Base-by-base conservation (phyloP, 1,139 yeast species). In the Blastobotrys arbuscula region DNA sequence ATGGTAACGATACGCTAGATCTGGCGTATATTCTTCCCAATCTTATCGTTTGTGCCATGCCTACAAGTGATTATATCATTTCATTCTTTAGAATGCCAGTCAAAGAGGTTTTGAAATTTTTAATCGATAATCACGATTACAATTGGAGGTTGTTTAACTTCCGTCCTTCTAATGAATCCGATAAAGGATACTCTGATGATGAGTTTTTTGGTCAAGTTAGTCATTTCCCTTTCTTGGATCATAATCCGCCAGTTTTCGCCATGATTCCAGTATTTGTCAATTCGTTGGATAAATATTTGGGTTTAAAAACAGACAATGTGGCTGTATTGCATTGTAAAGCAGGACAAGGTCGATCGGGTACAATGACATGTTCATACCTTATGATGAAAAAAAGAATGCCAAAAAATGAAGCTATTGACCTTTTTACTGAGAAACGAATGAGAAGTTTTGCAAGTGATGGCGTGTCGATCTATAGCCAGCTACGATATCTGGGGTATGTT, bases 291-390 rank as follows among this genome's bases (percentile, higher is more conserved):
- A 55, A 58, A 0, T 82, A 65, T 54, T 59, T 84, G 30, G 26
- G 53, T 1, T 55, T 58, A 4, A 60, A 63, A 33, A 47, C 61
- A 0, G 51, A 62, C 0, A 75, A 77, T 53, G 81, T 81, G 1
- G 94, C 85, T 0, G 76, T 89, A 0, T 66, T 90, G 9, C 97
- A 92, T 62, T 92, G 97, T 62, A 82, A 85, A 59, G 89, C 88
- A 51, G 97, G 97, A 0, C 90, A 88, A 63, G 97, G 97, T 0
- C 70, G 97, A 31, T 82, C 95, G 0, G 97, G 97, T 0, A 77
- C 90, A 0, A 67, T 87, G 2, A 76, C 78, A 2, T 79, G 89
- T 57, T 87, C 90, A 0, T 84, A 81, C 59, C 64, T 90, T 52
- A 80, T 89, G 76, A 69, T 73, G 43, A 65, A 66, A 45, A 56